phyloP scores from a whole-genome alignment of 768 basidiomycete species.

The Naganishia friedmannii region DNA sequence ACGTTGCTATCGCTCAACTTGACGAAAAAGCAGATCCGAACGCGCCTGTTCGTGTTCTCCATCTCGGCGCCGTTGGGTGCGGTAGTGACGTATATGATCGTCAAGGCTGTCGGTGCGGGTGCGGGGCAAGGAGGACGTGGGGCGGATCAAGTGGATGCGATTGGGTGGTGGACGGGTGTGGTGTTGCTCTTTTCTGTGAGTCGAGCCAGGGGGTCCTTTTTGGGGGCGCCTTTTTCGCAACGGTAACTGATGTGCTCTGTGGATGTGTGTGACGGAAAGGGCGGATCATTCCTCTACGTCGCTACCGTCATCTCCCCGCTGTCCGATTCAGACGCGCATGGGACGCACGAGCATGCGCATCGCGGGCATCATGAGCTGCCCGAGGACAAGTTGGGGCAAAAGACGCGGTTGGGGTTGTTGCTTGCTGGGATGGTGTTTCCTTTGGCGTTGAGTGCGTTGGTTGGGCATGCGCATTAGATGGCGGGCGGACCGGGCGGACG shows the following conservation, averaged over 20 bases:
- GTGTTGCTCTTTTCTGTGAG: conserved; percentile 80
- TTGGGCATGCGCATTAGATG: conserved; percentile 60
- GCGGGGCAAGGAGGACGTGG: conserved; percentile 25
- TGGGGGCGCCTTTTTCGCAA: not conserved
- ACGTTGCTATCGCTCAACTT: conserved; percentile 76
- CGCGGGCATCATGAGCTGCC: conserved; percentile 43
- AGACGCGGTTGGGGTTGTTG: conserved; percentile 59
- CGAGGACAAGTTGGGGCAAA: conserved; percentile 55
- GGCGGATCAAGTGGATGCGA: conserved; percentile 41
- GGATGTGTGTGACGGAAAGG: conserved; percentile 55
- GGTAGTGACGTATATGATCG: conserved; percentile 67
- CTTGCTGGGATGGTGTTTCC: conserved; percentile 71
- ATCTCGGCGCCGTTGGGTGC: conserved; percentile 81
- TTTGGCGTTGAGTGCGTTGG: conserved; percentile 60
- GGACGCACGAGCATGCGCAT: conserved; percentile 54
- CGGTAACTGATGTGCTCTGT: not conserved
- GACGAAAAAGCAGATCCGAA: conserved; percentile 65
- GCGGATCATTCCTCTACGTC: conserved; percentile 91
- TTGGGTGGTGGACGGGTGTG: conserved; percentile 65
- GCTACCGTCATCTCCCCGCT: conserved; percentile 83
- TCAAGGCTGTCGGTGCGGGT: conserved; percentile 53
- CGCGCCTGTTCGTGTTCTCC: conserved; percentile 73
- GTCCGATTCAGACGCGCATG: conserved; percentile 47
- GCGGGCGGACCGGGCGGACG: too few relatives aligned
- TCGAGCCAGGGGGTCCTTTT: conserved; percentile 23